phyloP scores from a whole-genome alignment of 495 filamentous ascomycete genomes.

The Hyaloscypha bicolor region DNA sequence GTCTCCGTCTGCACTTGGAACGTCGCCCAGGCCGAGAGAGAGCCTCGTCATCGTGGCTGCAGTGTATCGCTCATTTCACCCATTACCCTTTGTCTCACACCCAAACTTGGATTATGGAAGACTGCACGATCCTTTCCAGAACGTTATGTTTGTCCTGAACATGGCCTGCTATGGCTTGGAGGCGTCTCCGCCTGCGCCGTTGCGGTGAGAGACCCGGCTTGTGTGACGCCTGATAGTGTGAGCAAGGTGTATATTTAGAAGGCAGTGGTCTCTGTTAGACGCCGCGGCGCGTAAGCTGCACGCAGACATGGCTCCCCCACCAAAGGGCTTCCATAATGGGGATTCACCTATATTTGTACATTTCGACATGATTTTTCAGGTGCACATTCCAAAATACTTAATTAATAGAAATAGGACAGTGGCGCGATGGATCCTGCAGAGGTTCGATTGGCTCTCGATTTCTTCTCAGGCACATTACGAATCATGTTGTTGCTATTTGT shows the following conservation, averaged over 20 bases:
- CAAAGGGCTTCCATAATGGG: not conserved
- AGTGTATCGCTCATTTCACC: not conserved
- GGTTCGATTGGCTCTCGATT: not conserved
- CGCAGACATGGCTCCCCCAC: not conserved
- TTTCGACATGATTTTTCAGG: not conserved
- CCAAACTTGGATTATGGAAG: constrained; percentile 14
- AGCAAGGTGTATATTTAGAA: constrained; percentile 15
- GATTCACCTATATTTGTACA: constrained; percentile 10
- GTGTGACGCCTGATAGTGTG: too few relatives aligned
- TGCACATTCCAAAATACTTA: constrained; percentile 1
- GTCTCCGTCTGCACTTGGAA: not conserved
- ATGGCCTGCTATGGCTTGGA: not conserved
- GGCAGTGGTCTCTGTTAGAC: constrained; percentile 5
- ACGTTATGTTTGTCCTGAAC: constrained; percentile 2
- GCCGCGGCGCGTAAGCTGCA: constrained; percentile 23
- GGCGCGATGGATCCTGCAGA: not conserved
- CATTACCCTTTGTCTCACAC: not conserved
- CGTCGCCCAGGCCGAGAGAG: not conserved
- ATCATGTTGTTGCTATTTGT: not conserved
- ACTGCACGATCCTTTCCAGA: constrained; percentile 13
- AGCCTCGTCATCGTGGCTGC: not conserved
- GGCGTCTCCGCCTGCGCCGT: not conserved
- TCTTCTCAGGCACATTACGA: not conserved
- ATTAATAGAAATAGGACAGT: not conserved
- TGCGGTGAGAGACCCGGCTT: not conserved